Base-by-base conservation (phyloP, 768 basidiomycete species). In the Boletellus sp. region DNA sequence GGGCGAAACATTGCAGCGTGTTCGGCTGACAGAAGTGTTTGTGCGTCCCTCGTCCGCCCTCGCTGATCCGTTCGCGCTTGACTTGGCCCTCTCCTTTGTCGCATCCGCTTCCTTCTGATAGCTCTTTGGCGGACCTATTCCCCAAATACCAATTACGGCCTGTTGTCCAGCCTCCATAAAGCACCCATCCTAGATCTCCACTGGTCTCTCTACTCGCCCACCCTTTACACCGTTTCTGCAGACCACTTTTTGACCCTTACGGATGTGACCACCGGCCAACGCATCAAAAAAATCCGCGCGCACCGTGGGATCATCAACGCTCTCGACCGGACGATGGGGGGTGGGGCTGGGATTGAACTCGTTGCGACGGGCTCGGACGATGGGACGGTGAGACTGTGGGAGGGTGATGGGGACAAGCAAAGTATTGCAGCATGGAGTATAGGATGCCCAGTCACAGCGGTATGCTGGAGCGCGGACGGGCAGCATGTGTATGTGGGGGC, bases 1-100 rank as follows among this genome's bases (percentile, higher is more conserved):
- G 96, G 96, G 4, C 87, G 94, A 66, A 90, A 90, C 57, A 83
- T 98, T 50, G 96, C 95, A 35, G 93, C 93, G 9, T 91, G 87
- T 63, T 94, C 91, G 13, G 79, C 87, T 2, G 95, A 99, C 70
- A 77, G 90, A 60, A 85, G 85, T 55, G 85, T 98, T 55, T 95
- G 94, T 91, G 60, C 68, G 91, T 82, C 33, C 19, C 12, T 10
- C 28, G 3, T 38, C 19, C 20, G 19, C 5, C 26, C 17, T 48
- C 1, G 31, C 31, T 26, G 24, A 24, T 26, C 33, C 28, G 22
- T 44, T 24, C 53, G 48, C 19, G 52, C 12, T 42, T 45, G 45
- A 49, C 26, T 37, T 22, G 12, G 37, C 23, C 9, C n/a, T n/a
- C n/a, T n/a, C 16, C 4, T 34, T 16, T 28, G 7, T 9, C 28